These are phyloP conservation scores for Leishmania aethiopica DNA, from an alignment of 208 protist species.

Conservation along the genomic window DNA sequence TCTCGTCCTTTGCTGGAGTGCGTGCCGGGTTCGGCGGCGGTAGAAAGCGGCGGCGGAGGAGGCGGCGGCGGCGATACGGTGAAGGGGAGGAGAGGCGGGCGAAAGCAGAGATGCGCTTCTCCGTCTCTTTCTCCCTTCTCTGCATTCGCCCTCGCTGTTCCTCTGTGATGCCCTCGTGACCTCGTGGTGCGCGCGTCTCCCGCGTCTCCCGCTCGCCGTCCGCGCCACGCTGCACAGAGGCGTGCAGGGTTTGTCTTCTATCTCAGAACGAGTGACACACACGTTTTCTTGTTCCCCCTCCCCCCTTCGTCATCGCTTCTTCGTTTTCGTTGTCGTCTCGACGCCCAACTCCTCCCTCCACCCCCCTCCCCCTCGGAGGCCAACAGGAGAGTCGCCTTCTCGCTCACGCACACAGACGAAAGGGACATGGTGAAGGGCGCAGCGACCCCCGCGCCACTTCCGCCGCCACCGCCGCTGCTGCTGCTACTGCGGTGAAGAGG, in stretches of 20 bases:
- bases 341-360: background rate
- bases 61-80: background rate
- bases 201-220: background rate
- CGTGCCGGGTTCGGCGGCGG: too few relatives aligned
- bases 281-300: background rate
- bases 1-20: background rate
- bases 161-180: background rate
- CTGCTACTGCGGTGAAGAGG: background rate
- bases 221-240: background rate
- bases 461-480: background rate
- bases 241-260: background rate
- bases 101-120: background rate
- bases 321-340: background rate
- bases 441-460: background rate
- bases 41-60: background rate
- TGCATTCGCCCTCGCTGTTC: background rate
- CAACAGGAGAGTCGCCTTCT: background rate
- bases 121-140: background rate
- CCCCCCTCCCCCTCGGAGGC: too few relatives aligned
- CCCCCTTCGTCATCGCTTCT: background rate
- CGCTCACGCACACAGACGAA: background rate
- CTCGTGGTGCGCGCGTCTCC: background rate
- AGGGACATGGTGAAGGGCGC: background rate
- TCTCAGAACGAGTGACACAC: background rate
- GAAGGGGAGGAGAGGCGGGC: background rate